A percentile compares a stretch with the other conserved stretches of the same genome.
These are phyloP conservation scores for Rhodotorula graminis DNA, from an alignment of 768 basidiomycete genomes.

Conservation along the genomic window DNA sequence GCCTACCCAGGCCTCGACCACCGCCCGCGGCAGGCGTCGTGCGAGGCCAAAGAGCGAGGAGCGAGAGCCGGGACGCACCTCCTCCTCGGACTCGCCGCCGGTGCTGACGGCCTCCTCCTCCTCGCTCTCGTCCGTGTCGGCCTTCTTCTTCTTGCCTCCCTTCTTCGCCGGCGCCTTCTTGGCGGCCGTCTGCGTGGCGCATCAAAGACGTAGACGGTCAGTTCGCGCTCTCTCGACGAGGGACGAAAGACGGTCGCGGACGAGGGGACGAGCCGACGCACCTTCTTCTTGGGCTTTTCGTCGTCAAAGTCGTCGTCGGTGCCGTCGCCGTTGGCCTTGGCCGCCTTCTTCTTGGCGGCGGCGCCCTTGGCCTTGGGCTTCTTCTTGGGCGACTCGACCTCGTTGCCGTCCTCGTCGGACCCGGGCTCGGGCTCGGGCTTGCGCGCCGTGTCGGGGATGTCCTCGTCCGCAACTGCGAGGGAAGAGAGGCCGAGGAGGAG, in stretches of 20 bases:
- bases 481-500: neutral
- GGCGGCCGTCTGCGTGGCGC: neutral
- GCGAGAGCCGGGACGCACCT: neutral
- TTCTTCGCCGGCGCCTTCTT: conserved; percentile 15
- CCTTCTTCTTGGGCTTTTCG: conserved; percentile 18
- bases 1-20: no score
- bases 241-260: no score
- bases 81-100: neutral
- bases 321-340: conserved; percentile 9
- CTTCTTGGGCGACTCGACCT: conserved; percentile 12
- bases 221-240: no score
- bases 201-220: no score
- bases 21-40: no score
- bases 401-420: conserved; percentile 15
- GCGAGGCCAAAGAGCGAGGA: no score
- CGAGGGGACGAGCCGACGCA: neutral
- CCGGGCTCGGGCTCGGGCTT: conserved; percentile 22
- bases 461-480: conserved; percentile 64
- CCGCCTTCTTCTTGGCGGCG: conserved; percentile 18
- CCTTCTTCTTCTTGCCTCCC: conserved; percentile 13
- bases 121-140: conserved; percentile 1
- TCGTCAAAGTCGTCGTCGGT: conserved; percentile 3
- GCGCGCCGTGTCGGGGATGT: conserved; percentile 52
- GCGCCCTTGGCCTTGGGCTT: conserved; percentile 27
- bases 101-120: neutral